These are phyloP conservation scores for Eucalyptus dawsonii DNA, from an alignment of 345 rosid species.

Conservation along the genomic window DNA sequence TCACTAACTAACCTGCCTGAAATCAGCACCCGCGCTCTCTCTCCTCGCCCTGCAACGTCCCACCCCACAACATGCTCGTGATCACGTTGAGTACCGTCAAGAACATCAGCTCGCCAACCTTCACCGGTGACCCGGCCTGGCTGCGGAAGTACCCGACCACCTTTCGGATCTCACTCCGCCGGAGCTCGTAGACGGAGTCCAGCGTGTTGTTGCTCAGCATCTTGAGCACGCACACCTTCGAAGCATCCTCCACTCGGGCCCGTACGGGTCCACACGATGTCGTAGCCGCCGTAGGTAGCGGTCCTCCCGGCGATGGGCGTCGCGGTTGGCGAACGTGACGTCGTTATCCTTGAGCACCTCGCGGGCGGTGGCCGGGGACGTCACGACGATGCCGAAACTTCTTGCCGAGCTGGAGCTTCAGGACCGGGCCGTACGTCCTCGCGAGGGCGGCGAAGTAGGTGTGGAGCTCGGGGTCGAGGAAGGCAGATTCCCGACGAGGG, in stretches of 20 bases:
- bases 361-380: constrained; percentile 20
- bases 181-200: constrained; percentile 33
- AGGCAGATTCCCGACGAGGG: constrained; percentile 33
- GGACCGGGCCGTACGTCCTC: constrained; percentile 20
- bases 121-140: constrained; percentile 8
- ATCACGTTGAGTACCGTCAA: constrained; percentile 21
- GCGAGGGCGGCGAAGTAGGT: constrained; percentile 16
- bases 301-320: constrained; percentile 6
- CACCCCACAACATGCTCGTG: constrained; percentile 46
- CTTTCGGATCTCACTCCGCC: constrained; percentile 25
- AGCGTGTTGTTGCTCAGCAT: constrained; percentile 43
- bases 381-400: constrained; percentile 21
- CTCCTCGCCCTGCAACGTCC: constrained; percentile 13
- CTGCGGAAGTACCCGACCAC: constrained; percentile 4
- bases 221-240: constrained; percentile 25
- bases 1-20: constrained; percentile 10
- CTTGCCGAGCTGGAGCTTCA: constrained; percentile 24
- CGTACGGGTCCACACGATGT: constrained; percentile 26
- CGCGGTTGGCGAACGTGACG: constrained; percentile 29
- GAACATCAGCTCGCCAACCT: constrained; percentile 30
- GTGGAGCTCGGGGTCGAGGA: constrained; percentile 31
- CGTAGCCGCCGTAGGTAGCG: constrained; percentile 12
- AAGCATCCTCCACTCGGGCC: constrained; percentile 29
- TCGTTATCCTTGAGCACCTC: constrained; percentile 34
- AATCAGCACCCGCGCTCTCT: constrained; percentile 16